These are phyloP conservation scores for Cryphonectria japonica DNA, from an alignment of 2,329 filamentous ascomycete genomes.

Conservation along the genomic window DNA sequence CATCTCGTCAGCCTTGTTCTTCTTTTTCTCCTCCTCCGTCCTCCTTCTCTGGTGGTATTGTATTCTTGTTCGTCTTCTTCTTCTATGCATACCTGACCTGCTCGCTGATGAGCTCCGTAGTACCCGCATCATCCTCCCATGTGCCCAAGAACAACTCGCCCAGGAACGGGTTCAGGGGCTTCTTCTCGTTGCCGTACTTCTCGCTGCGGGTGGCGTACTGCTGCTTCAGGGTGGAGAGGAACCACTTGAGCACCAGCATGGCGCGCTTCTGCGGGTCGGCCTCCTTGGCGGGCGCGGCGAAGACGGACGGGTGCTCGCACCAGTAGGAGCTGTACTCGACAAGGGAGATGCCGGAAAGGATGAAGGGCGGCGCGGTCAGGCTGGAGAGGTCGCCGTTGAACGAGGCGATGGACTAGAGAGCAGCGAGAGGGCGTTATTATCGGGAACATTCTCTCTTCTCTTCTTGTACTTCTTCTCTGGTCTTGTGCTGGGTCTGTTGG, in stretches of 20 bases:
- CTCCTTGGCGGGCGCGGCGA: constrained; percentile 82
- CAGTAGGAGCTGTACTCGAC: constrained; percentile 84
- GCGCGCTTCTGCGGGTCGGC: constrained; percentile 80
- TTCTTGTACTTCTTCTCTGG: not conserved
- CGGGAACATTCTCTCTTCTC: not conserved
- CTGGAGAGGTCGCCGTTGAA: constrained; percentile 84
- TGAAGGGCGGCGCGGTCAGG: constrained; percentile 80
- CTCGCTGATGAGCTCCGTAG: constrained; percentile 86
- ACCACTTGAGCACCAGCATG: constrained; percentile 93
- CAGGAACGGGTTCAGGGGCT: constrained; percentile 94
- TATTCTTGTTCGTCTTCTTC: not conserved
- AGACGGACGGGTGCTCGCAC: constrained; percentile 76
- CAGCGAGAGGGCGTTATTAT: not conserved
- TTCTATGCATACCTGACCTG: constrained; percentile 71
- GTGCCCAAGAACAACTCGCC: constrained; percentile 92
- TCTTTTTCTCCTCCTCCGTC: not conserved
- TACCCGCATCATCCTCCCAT: constrained; percentile 83
- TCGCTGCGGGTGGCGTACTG: constrained; percentile 79
- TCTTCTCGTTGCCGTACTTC: constrained; percentile 88
- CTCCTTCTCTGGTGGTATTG: not conserved
- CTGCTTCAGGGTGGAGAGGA: constrained; percentile 88
- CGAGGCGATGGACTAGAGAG: constrained; percentile 70
- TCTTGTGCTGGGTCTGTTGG: too few species aligned
- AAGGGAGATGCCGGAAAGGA: constrained; percentile 76
- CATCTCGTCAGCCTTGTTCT: constrained; percentile 6